phyloP scores from a whole-genome alignment of 805 yeast species.

The Clavispora carvajalis region DNA sequence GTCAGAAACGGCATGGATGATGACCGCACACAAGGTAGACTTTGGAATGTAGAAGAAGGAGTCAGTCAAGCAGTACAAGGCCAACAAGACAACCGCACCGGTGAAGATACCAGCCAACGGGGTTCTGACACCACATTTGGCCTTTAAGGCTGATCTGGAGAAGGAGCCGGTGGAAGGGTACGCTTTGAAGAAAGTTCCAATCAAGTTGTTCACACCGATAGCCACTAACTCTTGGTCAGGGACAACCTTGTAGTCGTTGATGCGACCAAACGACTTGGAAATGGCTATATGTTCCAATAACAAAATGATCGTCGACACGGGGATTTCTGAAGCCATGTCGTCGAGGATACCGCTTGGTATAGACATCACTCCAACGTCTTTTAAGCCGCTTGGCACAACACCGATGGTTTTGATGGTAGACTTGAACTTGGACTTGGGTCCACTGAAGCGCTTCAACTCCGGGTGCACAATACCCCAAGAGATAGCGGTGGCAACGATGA shows the following conservation, averaged over 20 bases:
- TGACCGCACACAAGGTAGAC: slow-evolving; percentile 80
- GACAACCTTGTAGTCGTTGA: slow-evolving; percentile 82
- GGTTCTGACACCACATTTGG: slow-evolving; percentile 92
- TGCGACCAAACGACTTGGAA: slow-evolving; percentile 87
- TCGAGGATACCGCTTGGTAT: slow-evolving; percentile 55
- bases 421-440: slow-evolving; percentile 29
- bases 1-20: slow-evolving; percentile 90
- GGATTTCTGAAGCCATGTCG: slow-evolving; percentile 70
- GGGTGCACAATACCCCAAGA: slow-evolving; percentile 71
- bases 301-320: slow-evolving; percentile 78
- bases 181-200: slow-evolving; percentile 89
- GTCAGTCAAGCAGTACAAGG: slow-evolving; percentile 75
- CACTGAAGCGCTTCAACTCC: slow-evolving; percentile 24
- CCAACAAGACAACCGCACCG: slow-evolving; percentile 82
- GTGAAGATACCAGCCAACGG: slow-evolving; percentile 90
- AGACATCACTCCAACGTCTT: slow-evolving; percentile 67
- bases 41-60: slow-evolving; percentile 89
- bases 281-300: slow-evolving; percentile 91
- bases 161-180: slow-evolving; percentile 96
- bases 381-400: slow-evolving; percentile 75
- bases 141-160: slow-evolving; percentile 88
- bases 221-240: slow-evolving; percentile 95
- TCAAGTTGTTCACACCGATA: slow-evolving; percentile 83
- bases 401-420: slow-evolving; percentile 62
- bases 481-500: slow-evolving; percentile 76